Evolutionary conservation across 805 yeast species (phyloP).

Genomic region (Candida incommunis): DNA sequence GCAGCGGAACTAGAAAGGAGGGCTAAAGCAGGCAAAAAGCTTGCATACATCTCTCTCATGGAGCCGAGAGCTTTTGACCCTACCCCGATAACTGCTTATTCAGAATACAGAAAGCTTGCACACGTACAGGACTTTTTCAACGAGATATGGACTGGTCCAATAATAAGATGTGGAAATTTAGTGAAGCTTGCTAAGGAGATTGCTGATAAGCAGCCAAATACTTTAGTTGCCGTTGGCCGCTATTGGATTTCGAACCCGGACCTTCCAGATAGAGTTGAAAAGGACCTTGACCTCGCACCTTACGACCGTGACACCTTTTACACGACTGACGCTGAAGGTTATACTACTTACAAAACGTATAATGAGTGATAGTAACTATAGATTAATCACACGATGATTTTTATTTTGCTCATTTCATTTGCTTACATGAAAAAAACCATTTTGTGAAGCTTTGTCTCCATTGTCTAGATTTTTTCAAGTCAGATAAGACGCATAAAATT

Average conservation of each 20-base stretch:
- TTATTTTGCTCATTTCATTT: too few relatives aligned
- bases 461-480: too few relatives aligned
- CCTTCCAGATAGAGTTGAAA: slow-evolving; percentile 29
- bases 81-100: too few relatives aligned
- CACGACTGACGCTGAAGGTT: slow-evolving; percentile 26
- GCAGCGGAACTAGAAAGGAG: slow-evolving; percentile 28
- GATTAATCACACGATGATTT: too few relatives aligned
- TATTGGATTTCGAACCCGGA: slow-evolving; percentile 44
- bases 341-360: slow-evolving; percentile 26
- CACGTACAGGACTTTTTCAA: slow-evolving; percentile 10
- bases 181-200: slow-evolving; percentile 7
- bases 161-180: slow-evolving; percentile 13
- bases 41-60: slow-evolving; percentile 30
- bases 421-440: too few relatives aligned
- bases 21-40: slow-evolving; percentile 22
- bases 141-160: slow-evolving; percentile 11
- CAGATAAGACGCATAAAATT: too few relatives aligned
- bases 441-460: too few relatives aligned
- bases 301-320: slow-evolving; percentile 42
- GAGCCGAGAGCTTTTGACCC: slow-evolving; percentile 29
- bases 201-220: slow-evolving; percentile 2
- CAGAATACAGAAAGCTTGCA: too few relatives aligned
- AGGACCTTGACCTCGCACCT: slow-evolving; percentile 26
- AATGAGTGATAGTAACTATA: too few relatives aligned
- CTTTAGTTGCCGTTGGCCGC: slow-evolving; percentile 31